Percentiles rank a stretch among this genome's conserved stretches.
Evolutionary conservation across 1,284 basidiomycete genomes (phyloP).

Genomic region (Rhodofomes roseus): DNA sequence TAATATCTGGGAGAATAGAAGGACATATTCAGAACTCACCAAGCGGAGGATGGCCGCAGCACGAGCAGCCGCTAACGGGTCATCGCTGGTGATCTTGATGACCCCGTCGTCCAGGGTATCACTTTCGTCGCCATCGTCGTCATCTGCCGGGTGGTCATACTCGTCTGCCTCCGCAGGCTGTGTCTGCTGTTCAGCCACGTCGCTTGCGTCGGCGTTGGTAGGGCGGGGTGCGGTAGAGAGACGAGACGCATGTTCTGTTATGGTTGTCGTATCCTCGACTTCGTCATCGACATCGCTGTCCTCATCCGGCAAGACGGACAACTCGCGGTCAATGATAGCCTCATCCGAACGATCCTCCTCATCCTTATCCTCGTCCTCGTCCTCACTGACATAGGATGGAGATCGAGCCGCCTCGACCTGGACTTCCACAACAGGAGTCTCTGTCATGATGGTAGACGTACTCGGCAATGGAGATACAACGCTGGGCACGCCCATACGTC

Average conservation of each 20-base stretch:
- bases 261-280: not conserved
- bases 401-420: not conserved
- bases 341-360: conserved; percentile 1
- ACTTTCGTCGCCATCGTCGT: conserved; percentile 28
- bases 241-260: not conserved
- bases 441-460: not conserved
- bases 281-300: conserved; percentile 8
- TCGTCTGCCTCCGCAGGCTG: conserved; percentile 30
- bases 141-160: not conserved
- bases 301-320: not conserved
- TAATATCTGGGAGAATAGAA: not conserved
- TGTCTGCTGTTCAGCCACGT: conserved; percentile 17
- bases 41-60: conserved; percentile 89
- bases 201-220: conserved; percentile 9
- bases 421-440: not conserved
- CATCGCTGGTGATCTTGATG: conserved; percentile 77
- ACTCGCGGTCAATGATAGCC: not conserved
- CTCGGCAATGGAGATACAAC: too few relatives aligned
- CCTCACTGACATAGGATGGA: too few relatives aligned
- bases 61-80: conserved; percentile 79
- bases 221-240: not conserved
- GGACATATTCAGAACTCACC: conserved; percentile 38
- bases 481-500: not conserved
- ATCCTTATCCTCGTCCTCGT: not conserved
- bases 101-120: conserved; percentile 42